Percentiles rank a stretch among this genome's conserved stretches.
These are phyloP conservation scores for Erysimum pusillum DNA, from an alignment of 441 rosid genomes.

Conservation along the genomic window DNA sequence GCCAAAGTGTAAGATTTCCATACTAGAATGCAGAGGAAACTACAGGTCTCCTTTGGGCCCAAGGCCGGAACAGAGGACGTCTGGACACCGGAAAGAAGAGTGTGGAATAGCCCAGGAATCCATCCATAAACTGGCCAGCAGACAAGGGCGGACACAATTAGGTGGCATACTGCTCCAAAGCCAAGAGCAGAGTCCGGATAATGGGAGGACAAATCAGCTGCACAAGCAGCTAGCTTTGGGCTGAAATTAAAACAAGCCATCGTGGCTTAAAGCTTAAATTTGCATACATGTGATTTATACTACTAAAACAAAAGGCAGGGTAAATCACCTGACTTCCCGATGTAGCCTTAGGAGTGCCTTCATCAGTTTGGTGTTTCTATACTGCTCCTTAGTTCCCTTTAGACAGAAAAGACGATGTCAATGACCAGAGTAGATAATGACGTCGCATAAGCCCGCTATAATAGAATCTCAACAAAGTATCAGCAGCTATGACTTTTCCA, in stretches of 20 bases:
- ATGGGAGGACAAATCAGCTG: conserved; percentile 88
- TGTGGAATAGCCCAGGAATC: conserved; percentile 95
- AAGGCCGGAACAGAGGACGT: conserved; percentile 73
- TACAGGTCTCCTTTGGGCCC: conserved; percentile 99
- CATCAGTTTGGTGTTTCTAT: conserved; percentile 90
- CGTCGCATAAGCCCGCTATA: conserved; percentile 16
- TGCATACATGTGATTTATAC: conserved; percentile 22
- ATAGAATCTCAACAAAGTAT: conserved; percentile 25
- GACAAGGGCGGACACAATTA: conserved; percentile 88
- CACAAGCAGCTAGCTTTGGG: conserved; percentile 95
- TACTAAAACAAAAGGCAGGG: conserved; percentile 30
- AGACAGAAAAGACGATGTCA: conserved; percentile 42
- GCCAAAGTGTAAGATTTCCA: conserved; percentile 45
- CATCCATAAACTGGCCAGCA: conserved; percentile 97
- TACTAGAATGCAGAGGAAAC: conserved; percentile 94
- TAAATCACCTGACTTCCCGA: conserved; percentile 88
- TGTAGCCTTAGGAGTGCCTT: conserved; percentile 90
- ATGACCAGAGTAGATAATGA: conserved; percentile 29
- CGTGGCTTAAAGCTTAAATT: conserved; percentile 27
- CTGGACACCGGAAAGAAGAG: conserved; percentile 83
- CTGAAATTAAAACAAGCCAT: conserved; percentile 60
- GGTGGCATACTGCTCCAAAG: conserved; percentile 97
- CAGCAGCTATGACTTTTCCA: conserved; percentile 35
- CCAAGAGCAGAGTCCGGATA: conserved; percentile 95
- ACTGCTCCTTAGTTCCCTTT: conserved; percentile 92